These are phyloP conservation scores for Taphrina populina DNA, from an alignment of 1,139 yeast species.

Conservation along the genomic window DNA sequence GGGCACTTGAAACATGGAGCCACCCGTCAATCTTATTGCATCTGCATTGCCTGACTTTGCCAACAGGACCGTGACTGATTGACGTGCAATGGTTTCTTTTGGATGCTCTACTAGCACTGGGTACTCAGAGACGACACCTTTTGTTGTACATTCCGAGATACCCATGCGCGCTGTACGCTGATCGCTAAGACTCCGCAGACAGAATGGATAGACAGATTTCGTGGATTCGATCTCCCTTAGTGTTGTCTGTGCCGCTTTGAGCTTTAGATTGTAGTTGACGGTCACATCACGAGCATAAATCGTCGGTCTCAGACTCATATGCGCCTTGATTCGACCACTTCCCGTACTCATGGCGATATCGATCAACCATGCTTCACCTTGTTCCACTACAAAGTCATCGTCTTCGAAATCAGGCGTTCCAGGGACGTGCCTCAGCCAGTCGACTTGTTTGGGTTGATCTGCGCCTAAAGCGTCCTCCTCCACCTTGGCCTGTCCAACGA, in stretches of 20 bases:
- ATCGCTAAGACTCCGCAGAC: slow-evolving; percentile 58
- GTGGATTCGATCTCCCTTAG: slow-evolving; percentile 67
- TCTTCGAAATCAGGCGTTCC: slow-evolving; percentile 32
- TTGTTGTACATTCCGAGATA: slow-evolving; percentile 73
- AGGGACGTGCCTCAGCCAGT: slow-evolving; percentile 32
- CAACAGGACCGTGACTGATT: slow-evolving; percentile 72
- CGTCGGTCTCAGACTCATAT: slow-evolving; percentile 53
- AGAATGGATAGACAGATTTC: slow-evolving; percentile 88
- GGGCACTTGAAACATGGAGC: slow-evolving; percentile 63
- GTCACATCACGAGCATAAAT: slow-evolving; percentile 83
- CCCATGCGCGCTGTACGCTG: slow-evolving; percentile 65
- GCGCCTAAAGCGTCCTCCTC: slow-evolving; percentile 92
- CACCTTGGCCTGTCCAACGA: slow-evolving; percentile 93
- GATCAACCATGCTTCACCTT: slow-evolving; percentile 84
- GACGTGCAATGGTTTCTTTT: slow-evolving; percentile 53
- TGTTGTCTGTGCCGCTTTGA: slow-evolving; percentile 70
- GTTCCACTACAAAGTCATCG: slow-evolving; percentile 60
- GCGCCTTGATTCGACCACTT: slow-evolving; percentile 35
- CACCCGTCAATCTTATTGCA: slow-evolving; percentile 77
- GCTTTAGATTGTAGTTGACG: slow-evolving; percentile 68
- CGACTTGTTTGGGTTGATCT: slow-evolving; percentile 59
- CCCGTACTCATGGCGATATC: slow-evolving; percentile 77
- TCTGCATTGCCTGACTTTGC: slow-evolving; percentile 56
- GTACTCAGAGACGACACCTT: slow-evolving; percentile 72
- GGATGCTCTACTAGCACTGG: slow-evolving; percentile 59